Evolutionary conservation across 2,329 filamentous ascomycete genomes (phyloP).

Genomic region (Pseudogymnoascus sp.): DNA sequence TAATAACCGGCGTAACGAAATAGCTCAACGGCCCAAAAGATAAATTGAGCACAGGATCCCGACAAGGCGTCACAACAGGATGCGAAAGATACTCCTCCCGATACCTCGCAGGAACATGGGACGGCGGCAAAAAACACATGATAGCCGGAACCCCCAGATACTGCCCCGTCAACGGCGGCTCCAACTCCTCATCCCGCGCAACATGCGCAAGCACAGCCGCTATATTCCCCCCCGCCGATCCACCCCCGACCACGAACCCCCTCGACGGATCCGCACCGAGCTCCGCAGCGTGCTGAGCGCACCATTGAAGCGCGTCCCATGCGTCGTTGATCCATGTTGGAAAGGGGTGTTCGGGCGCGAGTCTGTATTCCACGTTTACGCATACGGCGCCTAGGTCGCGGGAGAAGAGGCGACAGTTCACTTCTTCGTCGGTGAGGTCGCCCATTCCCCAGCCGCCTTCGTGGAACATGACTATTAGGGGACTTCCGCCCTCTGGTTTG

Average conservation of each 20-base stretch:
- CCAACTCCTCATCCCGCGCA: neutral
- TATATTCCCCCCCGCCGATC: conserved; percentile 7
- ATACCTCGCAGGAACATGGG: conserved; percentile 11
- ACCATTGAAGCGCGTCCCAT: neutral
- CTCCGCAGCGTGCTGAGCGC: neutral
- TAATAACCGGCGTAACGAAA: conserved; percentile 8
- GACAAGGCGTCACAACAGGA: conserved; percentile 12
- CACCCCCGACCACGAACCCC: conserved; percentile 6
- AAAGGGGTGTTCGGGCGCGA: conserved; percentile 10
- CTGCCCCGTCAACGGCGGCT: neutral
- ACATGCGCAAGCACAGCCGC: neutral
- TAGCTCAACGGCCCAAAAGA: neutral
- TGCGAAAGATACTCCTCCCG: conserved; percentile 12
- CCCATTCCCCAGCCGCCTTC: neutral
- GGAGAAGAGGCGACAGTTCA: neutral
- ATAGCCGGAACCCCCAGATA: neutral
- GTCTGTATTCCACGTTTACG: conserved; percentile 10
- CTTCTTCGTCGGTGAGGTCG: neutral
- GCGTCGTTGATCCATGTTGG: neutral
- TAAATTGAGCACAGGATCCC: conserved; percentile 13
- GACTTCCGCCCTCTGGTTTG: neutral
- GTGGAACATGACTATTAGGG: neutral
- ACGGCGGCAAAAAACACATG: neutral
- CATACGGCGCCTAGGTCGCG: neutral
- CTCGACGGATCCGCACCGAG: neutral